Conservation (phyloP, 1,284 basidiomycete species). For the Malassezia furfur region DNA sequence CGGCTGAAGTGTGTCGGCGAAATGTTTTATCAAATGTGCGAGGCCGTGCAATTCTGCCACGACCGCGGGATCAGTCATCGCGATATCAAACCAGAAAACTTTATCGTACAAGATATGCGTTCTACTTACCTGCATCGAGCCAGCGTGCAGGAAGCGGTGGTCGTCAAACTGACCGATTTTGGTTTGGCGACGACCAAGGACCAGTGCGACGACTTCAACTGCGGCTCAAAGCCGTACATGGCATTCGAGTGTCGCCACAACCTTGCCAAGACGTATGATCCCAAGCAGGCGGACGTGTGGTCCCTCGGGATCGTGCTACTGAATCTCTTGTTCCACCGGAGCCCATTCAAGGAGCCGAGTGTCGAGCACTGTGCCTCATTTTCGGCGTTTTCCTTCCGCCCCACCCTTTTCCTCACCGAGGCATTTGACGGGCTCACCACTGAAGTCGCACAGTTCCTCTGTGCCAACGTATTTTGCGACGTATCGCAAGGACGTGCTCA, state of each 20-base stretch:
- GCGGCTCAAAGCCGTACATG: constrained; percentile 98
- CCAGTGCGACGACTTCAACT: constrained; percentile 89
- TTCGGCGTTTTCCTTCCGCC: constrained; percentile 67
- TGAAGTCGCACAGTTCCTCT: constrained; percentile 73
- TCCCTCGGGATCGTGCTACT: constrained; percentile 95
- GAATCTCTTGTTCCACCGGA: constrained; percentile 97
- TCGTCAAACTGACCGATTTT: constrained; percentile 92
- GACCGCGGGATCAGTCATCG: constrained; percentile 83
- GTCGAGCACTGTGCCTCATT: constrained; percentile 66
- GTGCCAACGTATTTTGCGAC: constrained; percentile 75
- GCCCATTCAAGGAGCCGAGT: constrained; percentile 91
- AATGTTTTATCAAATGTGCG: constrained; percentile 98
- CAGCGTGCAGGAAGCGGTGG: constrained; percentile 46
- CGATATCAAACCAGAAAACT: constrained; percentile 80
- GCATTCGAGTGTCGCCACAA: constrained; percentile 98
- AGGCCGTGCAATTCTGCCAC: constrained; percentile 92
- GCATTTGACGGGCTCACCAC: constrained; percentile 86
- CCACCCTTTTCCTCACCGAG: constrained; percentile 72
- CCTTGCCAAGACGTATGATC: constrained; percentile 79
- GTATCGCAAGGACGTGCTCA: constrained; percentile 46
- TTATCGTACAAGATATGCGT: constrained; percentile 49
- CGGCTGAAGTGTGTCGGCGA: constrained; percentile 82
- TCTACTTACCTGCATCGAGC: not conserved
- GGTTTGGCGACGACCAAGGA: constrained; percentile 81
- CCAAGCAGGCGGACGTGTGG: constrained; percentile 94